A percentile compares a stretch with the other conserved stretches of the same genome.
Conservation (phyloP, 305 asterid genomes). For the Fraxinus paxiana region DNA sequence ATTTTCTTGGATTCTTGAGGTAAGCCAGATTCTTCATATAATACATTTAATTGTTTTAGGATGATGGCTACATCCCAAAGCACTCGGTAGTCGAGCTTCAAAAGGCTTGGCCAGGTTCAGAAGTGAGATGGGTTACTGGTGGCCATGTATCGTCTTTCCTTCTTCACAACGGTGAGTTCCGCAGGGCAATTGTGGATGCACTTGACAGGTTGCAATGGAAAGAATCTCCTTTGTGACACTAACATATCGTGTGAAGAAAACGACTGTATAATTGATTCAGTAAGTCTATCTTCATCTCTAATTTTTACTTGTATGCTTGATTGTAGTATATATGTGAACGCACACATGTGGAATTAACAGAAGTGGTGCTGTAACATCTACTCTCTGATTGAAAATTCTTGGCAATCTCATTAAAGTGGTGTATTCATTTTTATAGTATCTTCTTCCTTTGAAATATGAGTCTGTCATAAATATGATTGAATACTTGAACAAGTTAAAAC, state of each 20-base stretch:
- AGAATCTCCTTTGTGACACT: conserved; percentile 46
- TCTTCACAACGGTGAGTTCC: conserved; percentile 72
- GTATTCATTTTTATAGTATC: neutral
- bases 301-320: conserved; percentile 24
- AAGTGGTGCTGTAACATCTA: conserved; percentile 22
- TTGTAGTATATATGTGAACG: neutral
- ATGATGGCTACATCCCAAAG: conserved; percentile 90
- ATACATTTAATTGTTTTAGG: conserved; percentile 37
- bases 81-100: conserved; percentile 87
- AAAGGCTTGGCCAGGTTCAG: conserved; percentile 97
- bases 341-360: conserved; percentile 12
- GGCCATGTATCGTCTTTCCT: conserved; percentile 93
- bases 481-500: neutral
- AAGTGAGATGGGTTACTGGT: conserved; percentile 94
- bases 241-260: conserved; percentile 13
- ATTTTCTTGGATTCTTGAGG: neutral
- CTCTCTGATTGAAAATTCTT: conserved; percentile 14
- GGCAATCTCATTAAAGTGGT: conserved; percentile 4
- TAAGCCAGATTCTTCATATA: neutral
- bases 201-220: conserved; percentile 78
- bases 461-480: neutral
- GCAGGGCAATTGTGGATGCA: conserved; percentile 79
- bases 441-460: neutral
- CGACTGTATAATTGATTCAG: conserved; percentile 11
- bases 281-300: conserved; percentile 9